phyloP scores from a whole-genome alignment of 75 land plant genomes.

The Azolla pinnata region DNA sequence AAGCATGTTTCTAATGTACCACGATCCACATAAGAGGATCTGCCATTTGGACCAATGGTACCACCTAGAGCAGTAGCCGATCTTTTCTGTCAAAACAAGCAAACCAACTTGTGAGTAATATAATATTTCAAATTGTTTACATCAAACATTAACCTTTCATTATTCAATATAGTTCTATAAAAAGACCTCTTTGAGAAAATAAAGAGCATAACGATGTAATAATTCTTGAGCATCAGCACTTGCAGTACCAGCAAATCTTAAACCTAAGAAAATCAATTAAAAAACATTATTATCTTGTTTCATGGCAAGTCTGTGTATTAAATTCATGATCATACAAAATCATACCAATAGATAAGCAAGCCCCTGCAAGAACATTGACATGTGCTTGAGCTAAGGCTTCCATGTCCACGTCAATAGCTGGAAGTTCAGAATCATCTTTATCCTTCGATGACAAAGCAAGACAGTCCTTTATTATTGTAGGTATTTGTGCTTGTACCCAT shows the following conservation, averaged over 20 bases:
- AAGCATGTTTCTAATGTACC: conserved; percentile 86
- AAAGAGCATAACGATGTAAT: conserved; percentile 65
- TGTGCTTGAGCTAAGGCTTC: conserved; percentile 86
- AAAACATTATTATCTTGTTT: too few relatives aligned
- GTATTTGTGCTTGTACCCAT: conserved; percentile 88
- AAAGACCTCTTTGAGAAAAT: conserved; percentile 83
- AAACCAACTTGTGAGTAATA: too few relatives aligned
- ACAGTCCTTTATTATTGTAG: conserved; percentile 55
- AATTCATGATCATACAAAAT: background rate
- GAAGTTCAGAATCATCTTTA: conserved; percentile 33
- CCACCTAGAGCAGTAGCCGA: conserved; percentile 39
- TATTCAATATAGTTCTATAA: background rate
- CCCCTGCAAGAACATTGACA: conserved; percentile 81
- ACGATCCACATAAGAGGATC: conserved; percentile 69
- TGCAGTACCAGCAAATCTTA: conserved; percentile 88
- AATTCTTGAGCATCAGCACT: conserved; percentile 76
- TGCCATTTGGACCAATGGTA: conserved; percentile 39
- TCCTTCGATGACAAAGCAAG: conserved; percentile 18
- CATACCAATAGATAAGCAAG: conserved; percentile 81
- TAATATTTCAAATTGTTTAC: too few relatives aligned
- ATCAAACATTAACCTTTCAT: background rate
- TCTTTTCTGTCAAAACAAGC: conserved; percentile 43
- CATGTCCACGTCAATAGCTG: conserved; percentile 52
- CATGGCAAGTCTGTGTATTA: too few relatives aligned
- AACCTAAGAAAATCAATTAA: conserved; percentile 44